phyloP scores from a whole-genome alignment of 768 basidiomycete genomes.

The Suillus tomentosus region DNA sequence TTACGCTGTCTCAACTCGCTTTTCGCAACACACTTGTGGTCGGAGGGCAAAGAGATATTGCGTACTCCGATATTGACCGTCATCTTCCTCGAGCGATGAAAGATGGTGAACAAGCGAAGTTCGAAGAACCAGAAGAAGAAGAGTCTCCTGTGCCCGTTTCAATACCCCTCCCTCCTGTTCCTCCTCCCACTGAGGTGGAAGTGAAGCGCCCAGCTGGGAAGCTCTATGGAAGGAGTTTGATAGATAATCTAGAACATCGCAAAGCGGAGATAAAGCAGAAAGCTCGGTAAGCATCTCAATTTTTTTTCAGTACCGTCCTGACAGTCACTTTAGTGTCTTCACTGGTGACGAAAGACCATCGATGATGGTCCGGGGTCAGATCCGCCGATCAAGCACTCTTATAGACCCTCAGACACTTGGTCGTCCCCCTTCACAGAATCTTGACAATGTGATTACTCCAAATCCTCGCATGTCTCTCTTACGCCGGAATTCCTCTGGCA shows the following conservation, averaged over 20 bases:
- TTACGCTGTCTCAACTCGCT: constrained; percentile 79
- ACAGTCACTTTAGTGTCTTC: constrained; percentile 62
- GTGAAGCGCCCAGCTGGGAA: constrained; percentile 69
- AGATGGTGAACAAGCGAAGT: constrained; percentile 77
- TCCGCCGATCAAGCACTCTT: constrained; percentile 62
- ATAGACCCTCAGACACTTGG: constrained; percentile 71
- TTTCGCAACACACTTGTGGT: constrained; percentile 81
- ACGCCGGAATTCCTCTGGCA: constrained; percentile 52
- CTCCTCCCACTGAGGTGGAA: constrained; percentile 34
- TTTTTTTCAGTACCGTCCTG: constrained; percentile 4
- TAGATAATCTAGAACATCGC: constrained; percentile 84
- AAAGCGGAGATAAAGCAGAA: constrained; percentile 83
- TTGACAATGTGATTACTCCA: constrained; percentile 43
- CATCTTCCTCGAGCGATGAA: constrained; percentile 69
- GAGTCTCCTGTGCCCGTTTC: constrained; percentile 36
- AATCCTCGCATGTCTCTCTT: constrained; percentile 33
- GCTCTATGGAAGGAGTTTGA: constrained; percentile 84
- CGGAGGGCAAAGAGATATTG: constrained; percentile 63
- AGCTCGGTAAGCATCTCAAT: constrained; percentile 62
- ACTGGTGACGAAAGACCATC: constrained; percentile 86
- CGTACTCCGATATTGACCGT: constrained; percentile 60
- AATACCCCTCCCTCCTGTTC: constrained; percentile 31
- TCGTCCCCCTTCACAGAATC: constrained; percentile 48
- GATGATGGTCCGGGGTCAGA: constrained; percentile 81
- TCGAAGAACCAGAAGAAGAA: constrained; percentile 42